phyloP scores from a whole-genome alignment of 2,329 filamentous ascomycete genomes.

The Penicillium sp. region DNA sequence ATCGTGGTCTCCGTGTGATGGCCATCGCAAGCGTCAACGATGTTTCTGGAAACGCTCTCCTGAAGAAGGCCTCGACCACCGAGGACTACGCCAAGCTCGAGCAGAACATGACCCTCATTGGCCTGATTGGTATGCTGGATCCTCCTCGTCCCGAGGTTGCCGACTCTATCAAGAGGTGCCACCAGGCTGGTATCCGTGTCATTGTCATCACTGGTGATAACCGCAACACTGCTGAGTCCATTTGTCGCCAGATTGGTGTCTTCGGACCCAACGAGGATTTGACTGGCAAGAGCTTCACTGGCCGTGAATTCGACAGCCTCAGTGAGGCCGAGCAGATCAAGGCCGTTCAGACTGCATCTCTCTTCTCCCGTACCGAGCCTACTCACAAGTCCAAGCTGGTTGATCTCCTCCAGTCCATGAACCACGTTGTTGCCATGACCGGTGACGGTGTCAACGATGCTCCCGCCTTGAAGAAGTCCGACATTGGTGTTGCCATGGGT shows the following conservation, averaged over 20 bases:
- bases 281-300: constrained; percentile 90
- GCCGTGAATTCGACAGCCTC: constrained; percentile 89
- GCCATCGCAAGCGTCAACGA: constrained; percentile 85
- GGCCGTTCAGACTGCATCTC: constrained; percentile 80
- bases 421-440: constrained; percentile 98
- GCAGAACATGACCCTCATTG: constrained; percentile 91
- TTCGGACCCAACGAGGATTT: constrained; percentile 83
- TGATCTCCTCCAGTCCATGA: constrained; percentile 87
- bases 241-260: constrained; percentile 95
- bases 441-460: constrained; percentile 98
- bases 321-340: constrained; percentile 77
- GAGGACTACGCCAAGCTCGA: constrained; percentile 84
- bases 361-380: constrained; percentile 96
- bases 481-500: constrained; percentile 99
- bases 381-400: constrained; percentile 97
- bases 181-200: constrained; percentile 89
- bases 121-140: constrained; percentile 94
- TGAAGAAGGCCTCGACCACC: constrained; percentile 76
- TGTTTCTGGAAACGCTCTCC: constrained; percentile 69
- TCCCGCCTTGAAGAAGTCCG: constrained; percentile 95
- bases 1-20: constrained; percentile 90
- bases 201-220: constrained; percentile 99
- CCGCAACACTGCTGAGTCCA: constrained; percentile 94
- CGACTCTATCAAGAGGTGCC: constrained; percentile 83
- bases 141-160: constrained; percentile 92